Evolutionary conservation across 768 basidiomycete genomes (phyloP), one percentile per base, ranked within the genome.

Genomic region (Lactarius evosmus): DNA sequence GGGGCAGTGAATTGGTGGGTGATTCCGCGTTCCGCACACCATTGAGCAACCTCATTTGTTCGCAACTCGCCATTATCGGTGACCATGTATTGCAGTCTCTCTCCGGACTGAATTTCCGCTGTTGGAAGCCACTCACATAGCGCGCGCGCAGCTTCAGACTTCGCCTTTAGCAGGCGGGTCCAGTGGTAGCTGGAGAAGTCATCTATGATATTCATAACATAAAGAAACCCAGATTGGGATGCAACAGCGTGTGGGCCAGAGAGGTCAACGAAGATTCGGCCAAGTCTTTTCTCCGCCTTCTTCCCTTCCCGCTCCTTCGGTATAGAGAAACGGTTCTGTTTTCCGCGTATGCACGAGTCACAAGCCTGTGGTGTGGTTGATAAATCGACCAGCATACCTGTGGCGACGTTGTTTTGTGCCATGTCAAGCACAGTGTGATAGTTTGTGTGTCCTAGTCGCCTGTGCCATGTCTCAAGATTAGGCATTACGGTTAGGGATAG

Each of bases 341-440:
- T 58, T 27, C 41, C 58, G 16, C 30, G 7, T 14, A 44, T 44
- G 34, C 56, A 58, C 27, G 36, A 40, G 36, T 58, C 34, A 44
- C 56, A 58, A 9, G 22, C 22, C 9, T 19, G 36, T n/a, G 56
- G 56, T 22, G 33, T 40, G 4, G 25, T 14, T 19, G 56, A 58
- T 9, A 58, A 41, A 33, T 58, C 41, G 11, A 46, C 32, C 22
- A 14, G 40, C 58, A 58, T 58, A 58, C 58, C 58, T 54, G 41
- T 17, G n/a, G 19, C 58, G 32, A 19, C 41, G 4, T 27, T 1
- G 0, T 6, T 3, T 0, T 7, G 32, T 6, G 56, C 56, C 56
- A 57, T 57, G 56, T 57, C 38, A 9, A 40, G 34, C 3, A 57
- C 25, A 8, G 56, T 57, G 33, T n/a, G 16, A 3, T 57, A 40